A percentile compares a stretch with the other conserved stretches of the same genome.
phyloP scores from a whole-genome alignment of 2,329 filamentous ascomycete genomes.

The Pleurostoma richardsiae region DNA sequence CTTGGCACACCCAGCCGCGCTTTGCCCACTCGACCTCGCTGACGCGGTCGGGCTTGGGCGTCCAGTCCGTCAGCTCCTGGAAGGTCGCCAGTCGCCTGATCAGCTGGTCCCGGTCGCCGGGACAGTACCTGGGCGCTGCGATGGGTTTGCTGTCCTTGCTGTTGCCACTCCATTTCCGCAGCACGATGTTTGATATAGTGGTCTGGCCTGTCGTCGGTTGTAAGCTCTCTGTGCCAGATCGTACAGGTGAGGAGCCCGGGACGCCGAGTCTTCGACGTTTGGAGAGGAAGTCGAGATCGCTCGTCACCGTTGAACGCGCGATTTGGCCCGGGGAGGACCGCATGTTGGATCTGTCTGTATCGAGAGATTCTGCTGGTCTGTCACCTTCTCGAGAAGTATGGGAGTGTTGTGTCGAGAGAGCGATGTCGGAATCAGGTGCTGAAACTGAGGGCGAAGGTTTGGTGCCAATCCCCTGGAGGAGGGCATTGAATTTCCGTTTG shows the following conservation, averaged over 20 bases:
- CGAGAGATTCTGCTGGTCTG: not conserved
- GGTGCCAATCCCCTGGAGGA: slow-evolving; percentile 62
- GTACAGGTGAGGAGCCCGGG: slow-evolving; percentile 31
- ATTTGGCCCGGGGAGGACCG: slow-evolving; percentile 12
- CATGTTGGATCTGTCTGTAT: slow-evolving; percentile 13
- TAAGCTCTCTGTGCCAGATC: slow-evolving; percentile 7
- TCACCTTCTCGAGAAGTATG: slow-evolving; percentile 2
- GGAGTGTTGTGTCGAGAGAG: slow-evolving; percentile 11
- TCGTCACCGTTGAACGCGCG: slow-evolving; percentile 13
- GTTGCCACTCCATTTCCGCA: slow-evolving; percentile 32
- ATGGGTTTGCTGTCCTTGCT: slow-evolving; percentile 16
- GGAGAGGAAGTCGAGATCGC: slow-evolving; percentile 35
- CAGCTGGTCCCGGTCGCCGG: slow-evolving; percentile 79
- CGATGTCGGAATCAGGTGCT: slow-evolving; percentile 27
- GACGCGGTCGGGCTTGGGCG: slow-evolving; percentile 81
- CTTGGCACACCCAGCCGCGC: slow-evolving; percentile 82
- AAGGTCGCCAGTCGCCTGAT: slow-evolving; percentile 80
- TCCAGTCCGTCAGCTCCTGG: slow-evolving; percentile 87
- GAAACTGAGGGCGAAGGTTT: slow-evolving; percentile 35
- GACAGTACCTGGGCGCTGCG: slow-evolving; percentile 67
- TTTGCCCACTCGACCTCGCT: slow-evolving; percentile 94
- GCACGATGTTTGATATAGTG: slow-evolving; percentile 32
- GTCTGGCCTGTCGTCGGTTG: slow-evolving; percentile 16
- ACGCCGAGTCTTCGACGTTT: slow-evolving; percentile 50
- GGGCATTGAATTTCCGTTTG: slow-evolving; percentile 78